Evolutionary conservation across 2,329 filamentous ascomycete genomes (phyloP), one percentile per base, ranked within the genome.

Genomic region (Colletotrichum horii): DNA sequence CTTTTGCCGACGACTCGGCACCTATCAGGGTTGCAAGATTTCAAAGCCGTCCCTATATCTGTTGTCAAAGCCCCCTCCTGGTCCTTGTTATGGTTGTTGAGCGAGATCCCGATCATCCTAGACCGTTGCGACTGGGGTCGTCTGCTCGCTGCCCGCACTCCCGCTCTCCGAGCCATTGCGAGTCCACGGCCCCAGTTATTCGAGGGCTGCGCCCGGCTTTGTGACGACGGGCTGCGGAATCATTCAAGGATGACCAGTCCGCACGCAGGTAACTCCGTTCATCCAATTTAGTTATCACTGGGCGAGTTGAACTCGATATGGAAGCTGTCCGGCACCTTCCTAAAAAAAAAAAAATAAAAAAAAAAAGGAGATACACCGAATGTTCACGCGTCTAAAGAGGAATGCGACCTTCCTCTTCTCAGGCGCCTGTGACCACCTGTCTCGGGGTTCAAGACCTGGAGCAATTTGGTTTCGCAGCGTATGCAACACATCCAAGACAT

Each of bases 401-500:
- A 52, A 52, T 52, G 43, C 43, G 24, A 52, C 43, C 43, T 52
- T 52, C 43, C 6, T 22, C 19, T 48, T 48, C 38, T n/a, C 38
- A 48, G 9, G 38, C 38, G 12, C n/a, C 43, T 14, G n/a, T 24
- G 12, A 52, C 43, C 11, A 7, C 9, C 11, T 19, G 9, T 48
- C 43, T 14, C 16, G 12, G 12, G 6, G 0, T 0, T 22, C 6
- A 22, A 3, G 12, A 12, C 43, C n/a, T 22, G 0, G n/a, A 22
- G n/a, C 43, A 22, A 8, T 1, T 3, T 3, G 43, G 43, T 0
- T 22, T 52, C 6, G 22, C 38, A 6, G 0, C 0, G 6, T 3
- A 14, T 14, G 3, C 3, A 1, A 1, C 14, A 4, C 9, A 1
- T 22, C 11, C 1, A 48, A n/a, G 5, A 3, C 2, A 1, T 22